Evolutionary conservation across 306 rosid species (phyloP).

Genomic region (Dalbergia cochinchinensis): DNA sequence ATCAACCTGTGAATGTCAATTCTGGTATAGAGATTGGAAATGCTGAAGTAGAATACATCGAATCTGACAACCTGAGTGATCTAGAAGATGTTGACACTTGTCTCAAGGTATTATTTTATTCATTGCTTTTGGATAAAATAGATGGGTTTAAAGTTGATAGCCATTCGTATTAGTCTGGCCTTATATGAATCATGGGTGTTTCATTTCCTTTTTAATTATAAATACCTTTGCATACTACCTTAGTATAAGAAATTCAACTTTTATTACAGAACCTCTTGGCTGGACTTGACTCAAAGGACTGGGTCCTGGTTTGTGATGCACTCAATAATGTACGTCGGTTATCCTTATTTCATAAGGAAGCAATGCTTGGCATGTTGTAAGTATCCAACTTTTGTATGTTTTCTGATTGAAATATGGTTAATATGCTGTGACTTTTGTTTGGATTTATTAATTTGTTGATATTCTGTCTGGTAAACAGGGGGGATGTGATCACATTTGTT

Average conservation of each 20-base stretch:
- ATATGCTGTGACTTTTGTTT: background rate
- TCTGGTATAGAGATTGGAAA: constrained; percentile 62
- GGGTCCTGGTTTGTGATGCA: constrained; percentile 86
- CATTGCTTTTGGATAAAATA: constrained; percentile 16
- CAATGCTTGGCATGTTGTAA: constrained; percentile 79
- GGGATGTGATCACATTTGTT: constrained; percentile 74
- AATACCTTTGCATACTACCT: background rate
- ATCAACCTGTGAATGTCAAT: constrained; percentile 49
- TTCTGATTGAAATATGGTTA: constrained; percentile 22
- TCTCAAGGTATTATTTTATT: constrained; percentile 70
- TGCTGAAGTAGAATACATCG: constrained; percentile 88
- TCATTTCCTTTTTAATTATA: constrained; percentile 8
- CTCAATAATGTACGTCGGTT: constrained; percentile 86
- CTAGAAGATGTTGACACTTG: constrained; percentile 72
- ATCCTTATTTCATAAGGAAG: constrained; percentile 82
- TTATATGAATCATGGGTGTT: background rate
- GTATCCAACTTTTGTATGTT: constrained; percentile 46
- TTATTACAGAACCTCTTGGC: constrained; percentile 75
- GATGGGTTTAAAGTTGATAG: constrained; percentile 20
- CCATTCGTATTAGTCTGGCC: constrained; percentile 3
- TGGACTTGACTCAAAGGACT: constrained; percentile 87
- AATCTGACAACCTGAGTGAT: constrained; percentile 85
- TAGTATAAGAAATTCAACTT: constrained; percentile 25
- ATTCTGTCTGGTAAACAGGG: constrained; percentile 63
- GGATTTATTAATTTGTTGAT: constrained; percentile 19